phyloP scores from a whole-genome alignment of 305 asterid species.

The Lippia alba region DNA sequence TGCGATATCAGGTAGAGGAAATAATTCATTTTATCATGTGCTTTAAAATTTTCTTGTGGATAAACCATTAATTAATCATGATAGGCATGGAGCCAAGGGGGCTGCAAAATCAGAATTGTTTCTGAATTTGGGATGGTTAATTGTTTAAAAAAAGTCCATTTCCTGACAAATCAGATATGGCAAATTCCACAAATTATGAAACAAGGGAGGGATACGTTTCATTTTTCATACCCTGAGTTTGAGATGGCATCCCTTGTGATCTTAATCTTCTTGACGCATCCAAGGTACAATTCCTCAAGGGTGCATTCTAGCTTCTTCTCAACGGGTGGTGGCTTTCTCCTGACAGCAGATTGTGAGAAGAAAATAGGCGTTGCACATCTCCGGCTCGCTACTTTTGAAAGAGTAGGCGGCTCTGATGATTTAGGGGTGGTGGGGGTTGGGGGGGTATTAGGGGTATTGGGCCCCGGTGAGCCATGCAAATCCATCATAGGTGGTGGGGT shows the following conservation, averaged over 20 bases:
- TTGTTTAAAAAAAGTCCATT: neutral
- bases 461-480: slow-evolving; percentile 31
- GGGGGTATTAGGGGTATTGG: slow-evolving; percentile 43
- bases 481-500: slow-evolving; percentile 44
- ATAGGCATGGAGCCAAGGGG: neutral
- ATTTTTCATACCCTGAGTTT: slow-evolving; percentile 60
- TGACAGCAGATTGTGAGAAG: slow-evolving; percentile 67
- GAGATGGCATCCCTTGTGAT: slow-evolving; percentile 83
- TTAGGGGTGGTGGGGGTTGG: slow-evolving; percentile 47
- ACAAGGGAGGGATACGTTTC: no score
- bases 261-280: slow-evolving; percentile 75
- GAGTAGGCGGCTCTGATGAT: slow-evolving; percentile 30
- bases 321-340: slow-evolving; percentile 66
- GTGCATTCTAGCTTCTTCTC: slow-evolving; percentile 78
- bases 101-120: neutral
- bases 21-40: neutral
- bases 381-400: slow-evolving; percentile 51
- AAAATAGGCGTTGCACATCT: slow-evolving; percentile 66
- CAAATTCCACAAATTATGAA: neutral
- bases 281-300: slow-evolving; percentile 77
- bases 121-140: neutral
- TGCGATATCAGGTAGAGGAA: neutral
- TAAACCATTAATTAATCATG: neutral
- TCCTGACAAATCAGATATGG: neutral
- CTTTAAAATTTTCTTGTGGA: neutral